Percentiles rank a stretch among this genome's conserved stretches.
Evolutionary conservation across 306 rosid genomes (phyloP).

Genomic region (Acacia confusa): DNA sequence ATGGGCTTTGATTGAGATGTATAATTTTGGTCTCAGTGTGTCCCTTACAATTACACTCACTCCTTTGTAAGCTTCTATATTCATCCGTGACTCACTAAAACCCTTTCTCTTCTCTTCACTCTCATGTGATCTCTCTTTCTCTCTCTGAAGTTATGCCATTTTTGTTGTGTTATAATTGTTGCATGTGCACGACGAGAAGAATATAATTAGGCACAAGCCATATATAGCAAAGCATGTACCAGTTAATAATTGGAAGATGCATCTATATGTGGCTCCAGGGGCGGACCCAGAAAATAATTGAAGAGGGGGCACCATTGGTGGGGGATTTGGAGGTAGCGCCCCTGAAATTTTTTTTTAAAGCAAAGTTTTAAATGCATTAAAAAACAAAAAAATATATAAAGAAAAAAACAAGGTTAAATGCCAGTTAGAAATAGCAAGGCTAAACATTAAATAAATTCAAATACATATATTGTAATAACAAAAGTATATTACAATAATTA

Average conservation of each 20-base stretch:
- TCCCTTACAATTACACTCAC: constrained; percentile 31
- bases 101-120: constrained; percentile 11
- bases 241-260: background rate
- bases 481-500: too few relatives aligned
- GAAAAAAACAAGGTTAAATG: too few relatives aligned
- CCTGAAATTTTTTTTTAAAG: too few relatives aligned
- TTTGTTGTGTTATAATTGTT: constrained; percentile 7
- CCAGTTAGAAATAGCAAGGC: too few relatives aligned
- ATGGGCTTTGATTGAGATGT: constrained; percentile 34
- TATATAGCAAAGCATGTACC: background rate
- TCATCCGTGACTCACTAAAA: constrained; percentile 50
- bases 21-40: constrained; percentile 16
- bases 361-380: too few relatives aligned
- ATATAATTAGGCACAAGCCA: background rate
- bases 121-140: constrained; percentile 36
- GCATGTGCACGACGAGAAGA: constrained; percentile 2
- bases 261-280: background rate
- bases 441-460: too few relatives aligned
- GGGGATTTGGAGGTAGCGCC: too few relatives aligned
- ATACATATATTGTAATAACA: too few relatives aligned
- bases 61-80: constrained; percentile 45
- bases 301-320: too few relatives aligned
- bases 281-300: too few relatives aligned
- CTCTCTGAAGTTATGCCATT: background rate
- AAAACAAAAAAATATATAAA: too few relatives aligned